phyloP scores from a whole-genome alignment of 2,329 filamentous ascomycete genomes.

The Pyrenochaeta sp. region DNA sequence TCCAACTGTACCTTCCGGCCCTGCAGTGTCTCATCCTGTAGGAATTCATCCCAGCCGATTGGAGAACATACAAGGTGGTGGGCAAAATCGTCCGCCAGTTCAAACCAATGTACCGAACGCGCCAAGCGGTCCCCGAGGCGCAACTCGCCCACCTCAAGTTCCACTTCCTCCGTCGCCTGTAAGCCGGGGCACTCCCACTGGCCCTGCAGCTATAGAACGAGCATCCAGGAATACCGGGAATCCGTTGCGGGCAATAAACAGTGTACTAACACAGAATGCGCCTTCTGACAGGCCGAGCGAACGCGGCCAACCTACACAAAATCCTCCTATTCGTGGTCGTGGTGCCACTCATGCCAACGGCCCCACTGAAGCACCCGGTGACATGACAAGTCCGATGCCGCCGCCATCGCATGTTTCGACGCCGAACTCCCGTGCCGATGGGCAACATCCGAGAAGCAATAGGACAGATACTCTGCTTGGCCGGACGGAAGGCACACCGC shows the following conservation, averaged over 20 bases:
- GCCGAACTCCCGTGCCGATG: conserved; percentile 33
- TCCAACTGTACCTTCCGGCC: conserved; percentile 44
- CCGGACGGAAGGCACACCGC: conserved; percentile 25
- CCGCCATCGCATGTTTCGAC: conserved; percentile 36
- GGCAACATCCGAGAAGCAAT: conserved; percentile 27
- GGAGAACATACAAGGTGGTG: conserved; percentile 50
- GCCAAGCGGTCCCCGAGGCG: conserved; percentile 47
- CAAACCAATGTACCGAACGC: conserved; percentile 44
- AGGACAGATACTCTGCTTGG: conserved; percentile 24
- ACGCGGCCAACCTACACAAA: conserved; percentile 16
- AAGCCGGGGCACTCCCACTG: conserved; percentile 43
- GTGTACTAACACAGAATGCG: conserved; percentile 35
- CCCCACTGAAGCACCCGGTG: conserved; percentile 22
- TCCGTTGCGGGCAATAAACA: conserved; percentile 40
- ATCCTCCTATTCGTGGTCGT: conserved; percentile 43
- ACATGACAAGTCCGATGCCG: conserved; percentile 28
- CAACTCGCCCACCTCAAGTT: conserved; percentile 33
- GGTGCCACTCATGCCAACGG: conserved; percentile 39
- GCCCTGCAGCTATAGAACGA: conserved; percentile 42
- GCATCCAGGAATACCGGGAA: conserved; percentile 33
- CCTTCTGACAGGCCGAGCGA: conserved; percentile 33
- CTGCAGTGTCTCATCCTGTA: conserved; percentile 46
- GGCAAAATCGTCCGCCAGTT: conserved; percentile 28
- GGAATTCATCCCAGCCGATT: conserved; percentile 65
- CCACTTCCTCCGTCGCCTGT: conserved; percentile 39